Conservation (phyloP, 2,329 filamentous ascomycete genomes). For the Hymenoscyphus infarciens region DNA sequence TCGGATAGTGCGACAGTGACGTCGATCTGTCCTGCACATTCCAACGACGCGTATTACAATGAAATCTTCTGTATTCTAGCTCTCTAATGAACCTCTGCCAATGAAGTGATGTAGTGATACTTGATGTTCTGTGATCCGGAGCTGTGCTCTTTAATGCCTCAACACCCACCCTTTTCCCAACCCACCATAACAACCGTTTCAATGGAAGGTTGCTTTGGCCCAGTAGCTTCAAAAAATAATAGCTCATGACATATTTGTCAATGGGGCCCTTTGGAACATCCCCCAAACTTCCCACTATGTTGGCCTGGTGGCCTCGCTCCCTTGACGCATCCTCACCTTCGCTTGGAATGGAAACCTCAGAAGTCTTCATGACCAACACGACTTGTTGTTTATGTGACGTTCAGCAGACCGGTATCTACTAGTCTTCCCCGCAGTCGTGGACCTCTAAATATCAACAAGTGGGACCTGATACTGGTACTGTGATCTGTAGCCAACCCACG, state of each 20-base stretch:
- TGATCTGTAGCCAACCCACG: neutral
- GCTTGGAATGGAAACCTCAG: neutral
- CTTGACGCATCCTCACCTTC: neutral
- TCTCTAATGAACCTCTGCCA: slow-evolving; percentile 14
- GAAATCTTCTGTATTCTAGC: slow-evolving; percentile 35
- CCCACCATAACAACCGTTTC: too few species aligned
- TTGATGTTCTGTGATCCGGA: neutral
- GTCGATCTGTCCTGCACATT: slow-evolving; percentile 27
- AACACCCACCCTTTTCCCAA: too few species aligned
- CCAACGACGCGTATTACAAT: slow-evolving; percentile 27
- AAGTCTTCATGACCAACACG: neutral
- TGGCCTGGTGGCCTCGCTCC: neutral
- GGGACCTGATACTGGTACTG: neutral
- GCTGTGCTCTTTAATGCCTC: too few species aligned
- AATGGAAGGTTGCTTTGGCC: too few species aligned
- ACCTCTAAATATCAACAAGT: neutral
- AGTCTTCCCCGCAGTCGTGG: slow-evolving; percentile 1
- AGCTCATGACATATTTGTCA: too few species aligned
- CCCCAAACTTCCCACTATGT: neutral
- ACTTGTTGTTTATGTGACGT: neutral
- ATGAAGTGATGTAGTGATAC: neutral
- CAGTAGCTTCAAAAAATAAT: too few species aligned
- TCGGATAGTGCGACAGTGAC: slow-evolving; percentile 22
- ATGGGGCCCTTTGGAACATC: too few species aligned
- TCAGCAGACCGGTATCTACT: neutral